A percentile compares a stretch with the other conserved stretches of the same genome.
Evolutionary conservation across 306 rosid genomes (phyloP).

Genomic region (Vicia sativa): DNA sequence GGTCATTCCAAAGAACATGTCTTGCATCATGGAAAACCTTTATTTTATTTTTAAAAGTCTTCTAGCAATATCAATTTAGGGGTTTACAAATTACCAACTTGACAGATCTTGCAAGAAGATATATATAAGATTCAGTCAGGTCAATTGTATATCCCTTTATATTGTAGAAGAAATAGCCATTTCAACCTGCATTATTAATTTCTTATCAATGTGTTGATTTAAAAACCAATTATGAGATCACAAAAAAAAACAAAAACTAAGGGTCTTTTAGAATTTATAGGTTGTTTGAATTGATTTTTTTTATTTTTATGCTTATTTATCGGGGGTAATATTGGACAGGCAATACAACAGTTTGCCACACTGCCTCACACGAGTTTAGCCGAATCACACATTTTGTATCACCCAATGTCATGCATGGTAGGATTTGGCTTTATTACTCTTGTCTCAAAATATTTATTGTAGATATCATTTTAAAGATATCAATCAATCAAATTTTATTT

Average conservation of each 20-base stretch:
- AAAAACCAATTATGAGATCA: neutral
- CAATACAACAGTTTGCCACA: too few relatives aligned
- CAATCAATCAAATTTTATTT: too few relatives aligned
- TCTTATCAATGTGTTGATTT: neutral
- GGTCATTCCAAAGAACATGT: conserved; percentile 38
- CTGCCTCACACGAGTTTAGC: too few relatives aligned
- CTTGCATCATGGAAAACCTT: conserved; percentile 33
- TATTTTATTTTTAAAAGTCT: neutral
- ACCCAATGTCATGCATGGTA: too few relatives aligned
- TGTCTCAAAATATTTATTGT: too few relatives aligned
- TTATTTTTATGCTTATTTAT: too few relatives aligned
- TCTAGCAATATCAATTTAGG: conserved; percentile 21
- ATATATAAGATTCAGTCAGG: conserved; percentile 24
- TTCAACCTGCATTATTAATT: conserved; percentile 23
- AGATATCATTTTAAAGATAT: too few relatives aligned
- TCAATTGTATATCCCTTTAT: conserved; percentile 26
- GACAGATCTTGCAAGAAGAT: conserved; percentile 34
- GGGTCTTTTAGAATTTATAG: too few relatives aligned
- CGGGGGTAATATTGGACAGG: too few relatives aligned
- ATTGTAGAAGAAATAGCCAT: conserved; percentile 16
- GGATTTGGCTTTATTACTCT: too few relatives aligned
- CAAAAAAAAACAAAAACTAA: neutral
- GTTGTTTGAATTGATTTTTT: too few relatives aligned
- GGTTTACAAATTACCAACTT: conserved; percentile 32
- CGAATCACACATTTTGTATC: too few relatives aligned